Conservation (phyloP, 345 rosid species). For the Rubroshorea leprosula region DNA sequence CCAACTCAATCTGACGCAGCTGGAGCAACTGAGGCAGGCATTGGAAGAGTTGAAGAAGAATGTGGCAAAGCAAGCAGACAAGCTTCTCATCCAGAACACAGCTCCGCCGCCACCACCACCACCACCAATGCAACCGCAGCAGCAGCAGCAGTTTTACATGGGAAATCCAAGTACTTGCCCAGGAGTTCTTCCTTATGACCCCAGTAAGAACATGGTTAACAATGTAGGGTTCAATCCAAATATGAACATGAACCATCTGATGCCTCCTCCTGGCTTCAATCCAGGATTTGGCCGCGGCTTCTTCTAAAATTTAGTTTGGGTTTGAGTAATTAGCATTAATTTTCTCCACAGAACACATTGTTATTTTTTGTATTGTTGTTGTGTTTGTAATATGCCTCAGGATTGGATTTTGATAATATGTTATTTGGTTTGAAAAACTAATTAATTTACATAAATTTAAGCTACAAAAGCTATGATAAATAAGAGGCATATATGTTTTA, state of each 20-base stretch:
- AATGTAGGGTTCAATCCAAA: not conserved
- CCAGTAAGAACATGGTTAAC: not conserved
- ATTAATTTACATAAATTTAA: no score
- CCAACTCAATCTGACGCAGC: slow-evolving; percentile 23
- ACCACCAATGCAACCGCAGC: not conserved
- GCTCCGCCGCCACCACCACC: not conserved
- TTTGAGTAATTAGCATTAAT: not conserved
- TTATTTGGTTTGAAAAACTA: no score
- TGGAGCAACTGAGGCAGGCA: slow-evolving; percentile 28
- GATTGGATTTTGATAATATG: not conserved
- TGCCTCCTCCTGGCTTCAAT: not conserved
- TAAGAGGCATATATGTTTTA: no score
- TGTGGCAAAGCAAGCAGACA: slow-evolving; percentile 26
- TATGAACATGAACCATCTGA: not conserved
- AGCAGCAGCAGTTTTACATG: slow-evolving; percentile 8
- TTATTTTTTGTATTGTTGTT: not conserved
- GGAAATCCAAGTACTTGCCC: slow-evolving; percentile 9
- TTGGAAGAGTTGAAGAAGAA: slow-evolving; percentile 34
- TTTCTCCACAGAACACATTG: not conserved
- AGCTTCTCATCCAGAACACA: slow-evolving; percentile 16
- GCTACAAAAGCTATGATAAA: no score
- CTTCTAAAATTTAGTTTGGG: not conserved
- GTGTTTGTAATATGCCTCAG: not conserved
- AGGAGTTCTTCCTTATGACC: slow-evolving; percentile 11
- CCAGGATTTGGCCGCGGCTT: slow-evolving; percentile 8